phyloP scores from a whole-genome alignment of 805 yeast genomes.

The Saccharomycopsis selenospora region DNA sequence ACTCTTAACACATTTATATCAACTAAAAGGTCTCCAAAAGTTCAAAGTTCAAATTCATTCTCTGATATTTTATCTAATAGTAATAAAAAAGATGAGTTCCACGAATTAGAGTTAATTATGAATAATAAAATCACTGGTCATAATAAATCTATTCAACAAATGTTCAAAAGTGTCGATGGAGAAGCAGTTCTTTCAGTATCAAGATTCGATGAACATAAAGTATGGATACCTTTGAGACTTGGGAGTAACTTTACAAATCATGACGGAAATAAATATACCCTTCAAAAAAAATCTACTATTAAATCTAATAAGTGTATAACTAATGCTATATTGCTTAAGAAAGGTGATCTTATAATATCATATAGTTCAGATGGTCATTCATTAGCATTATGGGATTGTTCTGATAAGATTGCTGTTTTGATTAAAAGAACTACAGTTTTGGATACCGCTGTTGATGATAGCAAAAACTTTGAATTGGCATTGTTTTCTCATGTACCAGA shows the following conservation, averaged over 20 bases:
- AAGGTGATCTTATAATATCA: constrained; percentile 40
- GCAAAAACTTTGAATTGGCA: not conserved
- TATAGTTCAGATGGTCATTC: constrained; percentile 31
- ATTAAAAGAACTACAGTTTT: not conserved
- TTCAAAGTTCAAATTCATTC: constrained; percentile 25
- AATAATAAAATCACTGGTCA: constrained; percentile 76
- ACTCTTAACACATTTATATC: not conserved
- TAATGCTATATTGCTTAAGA: constrained; percentile 42
- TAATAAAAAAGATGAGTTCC: not conserved
- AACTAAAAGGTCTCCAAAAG: constrained; percentile 32
- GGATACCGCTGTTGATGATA: not conserved
- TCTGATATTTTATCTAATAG: constrained; percentile 21
- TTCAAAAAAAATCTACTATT: constrained; percentile 34
- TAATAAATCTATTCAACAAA: constrained; percentile 62
- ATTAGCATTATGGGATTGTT: constrained; percentile 51
- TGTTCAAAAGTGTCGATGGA: constrained; percentile 64
- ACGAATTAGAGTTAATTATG: constrained; percentile 23
- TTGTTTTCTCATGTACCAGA: constrained; percentile 19
- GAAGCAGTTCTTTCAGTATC: constrained; percentile 50
- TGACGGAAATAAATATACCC: constrained; percentile 23
- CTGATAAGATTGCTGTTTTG: not conserved
- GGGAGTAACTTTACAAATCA: constrained; percentile 23
- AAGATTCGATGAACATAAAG: constrained; percentile 52
- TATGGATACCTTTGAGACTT: constrained; percentile 47
- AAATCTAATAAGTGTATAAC: constrained; percentile 34